Evolutionary conservation across 768 basidiomycete genomes (phyloP).

Genomic region (Lactarius hengduanensis): DNA sequence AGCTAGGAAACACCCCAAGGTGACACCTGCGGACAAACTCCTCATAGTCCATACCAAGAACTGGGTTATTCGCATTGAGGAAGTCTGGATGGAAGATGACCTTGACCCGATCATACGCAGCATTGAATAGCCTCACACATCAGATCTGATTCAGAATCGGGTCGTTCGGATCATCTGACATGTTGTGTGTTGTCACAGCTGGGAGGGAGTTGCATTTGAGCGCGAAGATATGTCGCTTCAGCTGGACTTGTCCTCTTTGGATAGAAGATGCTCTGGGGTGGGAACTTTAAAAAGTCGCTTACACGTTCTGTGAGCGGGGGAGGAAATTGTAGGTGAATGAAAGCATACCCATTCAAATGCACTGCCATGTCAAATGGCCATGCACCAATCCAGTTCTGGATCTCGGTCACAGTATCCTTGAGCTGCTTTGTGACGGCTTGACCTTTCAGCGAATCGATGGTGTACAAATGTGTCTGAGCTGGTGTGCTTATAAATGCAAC

Average conservation of each 20-base stretch:
- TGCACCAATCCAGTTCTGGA: constrained; percentile 89
- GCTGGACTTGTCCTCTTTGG: constrained; percentile 87
- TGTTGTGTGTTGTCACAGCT: constrained; percentile 97
- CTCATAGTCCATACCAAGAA: constrained; percentile 95
- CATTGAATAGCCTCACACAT: constrained; percentile 91
- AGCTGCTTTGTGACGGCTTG: constrained; percentile 98
- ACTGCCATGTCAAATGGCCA: constrained; percentile 94
- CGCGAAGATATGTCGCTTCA: constrained; percentile 96
- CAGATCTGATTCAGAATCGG: constrained; percentile 95
- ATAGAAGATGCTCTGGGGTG: constrained; percentile 72
- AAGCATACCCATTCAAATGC: constrained; percentile 77
- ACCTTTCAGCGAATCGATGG: constrained; percentile 93
- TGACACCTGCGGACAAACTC: constrained; percentile 99
- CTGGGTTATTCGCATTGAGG: constrained; percentile 96
- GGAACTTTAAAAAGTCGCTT: constrained; percentile 75
- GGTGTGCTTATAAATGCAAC: constrained; percentile 99
- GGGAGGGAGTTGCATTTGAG: constrained; percentile 94
- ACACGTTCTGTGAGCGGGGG: constrained; percentile 1
- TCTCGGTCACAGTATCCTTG: constrained; percentile 92
- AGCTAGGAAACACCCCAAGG: constrained; percentile 96
- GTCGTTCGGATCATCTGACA: constrained; percentile 90
- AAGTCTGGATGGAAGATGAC: constrained; percentile 99
- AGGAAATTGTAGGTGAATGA: neutral
- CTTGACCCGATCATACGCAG: constrained; percentile 87
- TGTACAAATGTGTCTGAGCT: constrained; percentile 93